phyloP scores from a whole-genome alignment of 768 basidiomycete species.

The Leccinum uliginosum region DNA sequence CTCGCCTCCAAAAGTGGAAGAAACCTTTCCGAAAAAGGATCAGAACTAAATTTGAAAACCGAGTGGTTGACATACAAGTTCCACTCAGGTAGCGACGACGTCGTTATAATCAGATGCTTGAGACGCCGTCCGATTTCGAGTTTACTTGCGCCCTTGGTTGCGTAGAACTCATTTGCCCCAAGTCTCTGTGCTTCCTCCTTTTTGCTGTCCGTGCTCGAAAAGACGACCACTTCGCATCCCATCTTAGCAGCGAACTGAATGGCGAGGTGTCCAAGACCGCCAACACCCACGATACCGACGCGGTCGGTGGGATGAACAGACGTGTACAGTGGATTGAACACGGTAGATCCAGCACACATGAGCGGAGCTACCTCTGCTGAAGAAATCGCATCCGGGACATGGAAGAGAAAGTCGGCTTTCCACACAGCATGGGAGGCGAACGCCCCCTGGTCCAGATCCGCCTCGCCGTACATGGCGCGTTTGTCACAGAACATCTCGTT shows the following conservation, averaged over 20 bases:
- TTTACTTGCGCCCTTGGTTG: slow-evolving; percentile 21
- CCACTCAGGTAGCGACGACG: slow-evolving; percentile 29
- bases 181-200: slow-evolving; percentile 29
- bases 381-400: slow-evolving; percentile 28
- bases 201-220: slow-evolving; percentile 32
- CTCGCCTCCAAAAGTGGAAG: slow-evolving; percentile 24
- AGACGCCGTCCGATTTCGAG: slow-evolving; percentile 28
- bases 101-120: slow-evolving; percentile 31
- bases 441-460: slow-evolving; percentile 31
- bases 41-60: neutral
- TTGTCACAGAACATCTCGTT: slow-evolving; percentile 28
- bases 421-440: slow-evolving; percentile 34
- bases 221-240: slow-evolving; percentile 36
- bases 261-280: slow-evolving; percentile 37
- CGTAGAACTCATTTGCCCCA: slow-evolving; percentile 35
- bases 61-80: slow-evolving; percentile 19
- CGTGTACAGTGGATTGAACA: slow-evolving; percentile 27
- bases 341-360: slow-evolving; percentile 36
- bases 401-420: slow-evolving; percentile 33
- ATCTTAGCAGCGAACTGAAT: slow-evolving; percentile 38
- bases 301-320: slow-evolving; percentile 29
- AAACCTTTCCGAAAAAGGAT: slow-evolving; percentile 12
- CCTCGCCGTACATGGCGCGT: slow-evolving; percentile 22
- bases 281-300: slow-evolving; percentile 33
- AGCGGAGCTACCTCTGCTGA: slow-evolving; percentile 32